Conservation (phyloP, 176 grass and related monocot species). For the Cenchrus purpureus region DNA sequence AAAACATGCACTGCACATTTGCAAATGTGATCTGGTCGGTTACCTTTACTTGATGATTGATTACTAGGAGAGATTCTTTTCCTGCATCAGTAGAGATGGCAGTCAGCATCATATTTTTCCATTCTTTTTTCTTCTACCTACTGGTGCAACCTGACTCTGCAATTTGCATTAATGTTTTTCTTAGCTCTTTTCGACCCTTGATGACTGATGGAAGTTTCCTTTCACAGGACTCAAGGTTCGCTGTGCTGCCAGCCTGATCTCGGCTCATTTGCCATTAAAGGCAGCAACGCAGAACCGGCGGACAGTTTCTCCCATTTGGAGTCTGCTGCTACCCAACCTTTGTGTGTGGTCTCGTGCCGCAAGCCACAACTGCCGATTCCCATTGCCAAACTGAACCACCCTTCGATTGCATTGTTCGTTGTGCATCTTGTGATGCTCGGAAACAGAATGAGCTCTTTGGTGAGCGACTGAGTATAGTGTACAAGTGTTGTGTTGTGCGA, state of each 20-base stretch:
- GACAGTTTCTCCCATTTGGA: conserved; percentile 15
- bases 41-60: too few species aligned
- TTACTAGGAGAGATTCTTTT: too few species aligned
- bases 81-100: too few species aligned
- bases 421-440: conserved; percentile 4
- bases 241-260: conserved; percentile 11
- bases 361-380: not conserved
- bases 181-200: not conserved
- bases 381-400: not conserved
- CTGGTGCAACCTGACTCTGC: not conserved
- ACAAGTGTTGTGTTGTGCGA: not conserved
- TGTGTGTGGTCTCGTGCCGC: not conserved
- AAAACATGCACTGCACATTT: too few species aligned
- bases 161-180: not conserved
- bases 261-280: not conserved
- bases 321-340: conserved; percentile 18
- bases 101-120: too few species aligned
- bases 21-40: too few species aligned
- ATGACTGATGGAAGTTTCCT: not conserved
- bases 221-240: conserved; percentile 27
- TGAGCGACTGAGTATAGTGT: not conserved
- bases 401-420: not conserved
- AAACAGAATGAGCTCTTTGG: not conserved
- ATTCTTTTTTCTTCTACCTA: too few species aligned
- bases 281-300: not conserved